Conservation (phyloP, 2,329 filamentous ascomycete species). For the Phyllachora maydis region DNA sequence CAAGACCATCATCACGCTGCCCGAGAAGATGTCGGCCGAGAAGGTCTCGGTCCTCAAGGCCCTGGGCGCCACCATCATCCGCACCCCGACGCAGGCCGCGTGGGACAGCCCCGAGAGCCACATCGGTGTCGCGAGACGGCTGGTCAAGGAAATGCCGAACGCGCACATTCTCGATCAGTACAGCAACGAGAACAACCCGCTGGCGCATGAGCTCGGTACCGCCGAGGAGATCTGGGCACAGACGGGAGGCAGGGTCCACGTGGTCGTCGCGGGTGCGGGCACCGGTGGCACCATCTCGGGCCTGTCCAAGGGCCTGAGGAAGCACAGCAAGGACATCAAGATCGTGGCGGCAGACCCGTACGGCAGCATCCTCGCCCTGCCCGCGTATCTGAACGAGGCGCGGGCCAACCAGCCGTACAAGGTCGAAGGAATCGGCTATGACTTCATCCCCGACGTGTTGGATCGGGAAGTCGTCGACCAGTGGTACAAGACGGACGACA, state of each 20-base stretch:
- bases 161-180: slow-evolving; percentile 97
- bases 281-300: slow-evolving; percentile 93
- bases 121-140: slow-evolving; percentile 76
- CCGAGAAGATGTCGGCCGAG: slow-evolving; percentile 98
- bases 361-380: slow-evolving; percentile 76
- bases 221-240: slow-evolving; percentile 94
- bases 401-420: slow-evolving; percentile 77
- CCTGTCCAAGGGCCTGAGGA: slow-evolving; percentile 63
- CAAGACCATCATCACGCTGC: slow-evolving; percentile 94
- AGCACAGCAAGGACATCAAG: slow-evolving; percentile 71
- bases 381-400: slow-evolving; percentile 58
- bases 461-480: slow-evolving; percentile 63
- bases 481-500: slow-evolving; percentile 97
- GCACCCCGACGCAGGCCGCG: slow-evolving; percentile 87
- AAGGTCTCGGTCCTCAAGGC: slow-evolving; percentile 92
- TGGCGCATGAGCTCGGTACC: slow-evolving; percentile 84
- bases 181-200: slow-evolving; percentile 73
- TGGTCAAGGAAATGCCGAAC: slow-evolving; percentile 91
- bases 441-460: slow-evolving; percentile 91
- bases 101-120: slow-evolving; percentile 91
- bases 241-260: slow-evolving; percentile 62
- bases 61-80: slow-evolving; percentile 89
- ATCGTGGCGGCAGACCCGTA: slow-evolving; percentile 84
- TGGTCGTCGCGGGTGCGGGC: slow-evolving; percentile 76
- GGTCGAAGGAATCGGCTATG: slow-evolving; percentile 96